phyloP scores from a whole-genome alignment of 2,329 filamentous ascomycete species.

The Ophiocordyceps polyrhachis-furcata region DNA sequence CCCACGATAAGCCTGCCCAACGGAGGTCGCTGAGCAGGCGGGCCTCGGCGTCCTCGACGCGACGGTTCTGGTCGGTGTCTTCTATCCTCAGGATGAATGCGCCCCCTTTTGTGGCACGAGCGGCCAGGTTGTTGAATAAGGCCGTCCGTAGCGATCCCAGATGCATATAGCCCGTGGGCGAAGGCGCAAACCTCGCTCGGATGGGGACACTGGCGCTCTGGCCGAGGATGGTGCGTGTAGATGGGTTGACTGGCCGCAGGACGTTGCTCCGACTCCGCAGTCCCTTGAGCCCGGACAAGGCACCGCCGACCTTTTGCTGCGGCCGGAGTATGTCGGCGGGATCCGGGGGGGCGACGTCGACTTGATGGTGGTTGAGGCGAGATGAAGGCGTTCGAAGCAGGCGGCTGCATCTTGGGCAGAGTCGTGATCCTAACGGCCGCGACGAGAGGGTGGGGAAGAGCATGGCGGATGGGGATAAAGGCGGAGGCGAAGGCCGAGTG shows the following conservation, averaged over 20 bases:
- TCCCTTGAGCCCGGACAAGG: slow-evolving; percentile 4
- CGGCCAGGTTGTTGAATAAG: slow-evolving; percentile 88
- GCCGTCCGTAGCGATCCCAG: slow-evolving; percentile 83
- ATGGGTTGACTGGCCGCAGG: slow-evolving; percentile 6
- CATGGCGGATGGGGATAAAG: neutral
- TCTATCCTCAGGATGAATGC: slow-evolving; percentile 85
- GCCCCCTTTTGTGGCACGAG: slow-evolving; percentile 59
- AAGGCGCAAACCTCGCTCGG: slow-evolving; percentile 70
- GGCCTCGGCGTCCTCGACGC: slow-evolving; percentile 61
- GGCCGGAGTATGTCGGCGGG: neutral
- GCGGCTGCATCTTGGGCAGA: neutral
- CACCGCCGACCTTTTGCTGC: neutral
- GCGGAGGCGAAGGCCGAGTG: too few species aligned
- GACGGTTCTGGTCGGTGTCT: slow-evolving; percentile 87
- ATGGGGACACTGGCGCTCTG: slow-evolving; percentile 34
- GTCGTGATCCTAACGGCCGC: neutral
- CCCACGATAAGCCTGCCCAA: slow-evolving; percentile 86
- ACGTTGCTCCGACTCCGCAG: slow-evolving; percentile 5
- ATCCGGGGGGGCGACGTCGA: neutral
- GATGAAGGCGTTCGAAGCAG: neutral
- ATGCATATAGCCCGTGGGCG: slow-evolving; percentile 85
- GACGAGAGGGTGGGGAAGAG: neutral
- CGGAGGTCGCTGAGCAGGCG: slow-evolving; percentile 59
- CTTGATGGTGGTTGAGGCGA: neutral
- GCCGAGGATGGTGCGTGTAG: slow-evolving; percentile 14